Percentiles rank a stretch among this genome's conserved stretches.
Conservation (phyloP, 2,329 filamentous ascomycete genomes). For the Colletotrichum gigasporum region DNA sequence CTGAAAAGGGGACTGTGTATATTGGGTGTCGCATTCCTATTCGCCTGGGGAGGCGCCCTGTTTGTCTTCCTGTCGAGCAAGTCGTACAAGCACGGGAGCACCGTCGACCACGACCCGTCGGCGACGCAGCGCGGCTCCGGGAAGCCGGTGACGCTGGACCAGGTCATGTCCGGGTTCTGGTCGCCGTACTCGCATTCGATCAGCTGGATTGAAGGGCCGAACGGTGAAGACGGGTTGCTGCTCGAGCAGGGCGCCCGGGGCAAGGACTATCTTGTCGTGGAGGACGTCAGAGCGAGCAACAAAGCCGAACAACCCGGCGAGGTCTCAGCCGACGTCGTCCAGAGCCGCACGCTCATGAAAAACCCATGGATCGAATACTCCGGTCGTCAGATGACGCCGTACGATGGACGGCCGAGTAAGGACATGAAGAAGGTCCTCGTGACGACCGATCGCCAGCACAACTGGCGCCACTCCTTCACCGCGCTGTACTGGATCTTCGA, state of each 20-base stretch:
- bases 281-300: constrained; percentile 73
- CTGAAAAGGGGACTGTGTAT: constrained; percentile 72
- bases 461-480: constrained; percentile 91
- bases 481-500: constrained; percentile 93
- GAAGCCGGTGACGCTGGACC: constrained; percentile 77
- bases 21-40: constrained; percentile 66
- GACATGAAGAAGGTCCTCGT: constrained; percentile 88
- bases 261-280: constrained; percentile 83
- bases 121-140: constrained; percentile 72
- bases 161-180: constrained; percentile 75
- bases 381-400: constrained; percentile 64
- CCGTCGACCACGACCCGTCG: constrained; percentile 73
- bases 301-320: constrained; percentile 39
- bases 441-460: constrained; percentile 75
- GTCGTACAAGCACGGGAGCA: constrained; percentile 71
- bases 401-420: constrained; percentile 77
- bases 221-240: constrained; percentile 84
- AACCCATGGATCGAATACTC: constrained; percentile 68
- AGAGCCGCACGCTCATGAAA: constrained; percentile 80
- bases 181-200: constrained; percentile 70
- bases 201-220: constrained; percentile 78
- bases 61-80: constrained; percentile 73
- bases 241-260: constrained; percentile 74
- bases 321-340: constrained; percentile 44
- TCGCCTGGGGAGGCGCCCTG: constrained; percentile 75